These are phyloP conservation scores for Sideroxylon spinosum DNA, from an alignment of 179 eudicot genomes.

Conservation along the genomic window DNA sequence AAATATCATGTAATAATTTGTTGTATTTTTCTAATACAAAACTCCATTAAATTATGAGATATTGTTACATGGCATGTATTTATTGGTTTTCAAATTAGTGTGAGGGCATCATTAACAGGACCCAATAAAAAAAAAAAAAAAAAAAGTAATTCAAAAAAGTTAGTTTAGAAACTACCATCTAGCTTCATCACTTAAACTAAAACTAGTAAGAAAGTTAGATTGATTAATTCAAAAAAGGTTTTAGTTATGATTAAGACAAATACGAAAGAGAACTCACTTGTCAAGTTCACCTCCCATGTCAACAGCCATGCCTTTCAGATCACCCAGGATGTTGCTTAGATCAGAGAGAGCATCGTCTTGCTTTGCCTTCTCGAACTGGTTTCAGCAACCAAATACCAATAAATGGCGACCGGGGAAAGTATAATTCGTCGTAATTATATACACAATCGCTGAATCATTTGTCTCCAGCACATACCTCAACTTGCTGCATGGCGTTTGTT, in stretches of 20 bases:
- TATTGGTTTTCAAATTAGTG: too few relatives aligned
- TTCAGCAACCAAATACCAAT: not conserved
- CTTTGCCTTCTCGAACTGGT: constrained; percentile 73
- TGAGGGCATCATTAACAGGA: too few relatives aligned
- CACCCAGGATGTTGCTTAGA: constrained; percentile 77
- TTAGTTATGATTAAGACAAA: not conserved
- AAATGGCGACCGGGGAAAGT: not conserved
- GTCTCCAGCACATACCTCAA: constrained; percentile 52
- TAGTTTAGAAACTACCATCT: too few relatives aligned
- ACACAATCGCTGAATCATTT: not conserved
- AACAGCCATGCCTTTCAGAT: constrained; percentile 93
- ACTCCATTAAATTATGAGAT: too few relatives aligned
- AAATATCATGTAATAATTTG: too few relatives aligned
- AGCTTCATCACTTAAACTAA: not conserved
- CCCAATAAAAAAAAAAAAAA: too few relatives aligned
- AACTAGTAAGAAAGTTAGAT: not conserved
- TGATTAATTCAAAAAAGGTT: not conserved
- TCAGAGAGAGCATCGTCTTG: constrained; percentile 85
- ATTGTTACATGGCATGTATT: too few relatives aligned
- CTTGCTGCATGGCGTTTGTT: constrained; percentile 59
- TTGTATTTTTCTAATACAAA: too few relatives aligned
- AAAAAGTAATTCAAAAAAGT: too few relatives aligned
- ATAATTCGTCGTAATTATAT: not conserved
- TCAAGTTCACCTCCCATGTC: constrained; percentile 95
- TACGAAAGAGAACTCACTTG: constrained; percentile 38